Conservation (phyloP, 306 rosid species). For the Sphenostylis stenocarpa region DNA sequence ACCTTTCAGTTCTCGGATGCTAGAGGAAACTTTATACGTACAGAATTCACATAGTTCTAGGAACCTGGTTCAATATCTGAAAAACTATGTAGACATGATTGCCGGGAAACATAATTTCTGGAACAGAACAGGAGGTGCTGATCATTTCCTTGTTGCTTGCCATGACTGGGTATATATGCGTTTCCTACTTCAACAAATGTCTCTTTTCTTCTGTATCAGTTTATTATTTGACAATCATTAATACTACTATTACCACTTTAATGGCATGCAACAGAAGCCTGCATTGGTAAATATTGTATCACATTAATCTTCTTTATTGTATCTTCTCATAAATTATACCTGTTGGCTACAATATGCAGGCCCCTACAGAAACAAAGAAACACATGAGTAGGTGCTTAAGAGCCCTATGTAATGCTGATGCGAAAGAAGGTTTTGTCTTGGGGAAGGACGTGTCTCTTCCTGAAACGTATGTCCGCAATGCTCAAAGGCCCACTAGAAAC, state of each 20-base stretch:
- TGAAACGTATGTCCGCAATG: constrained; percentile 55
- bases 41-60: constrained; percentile 56
- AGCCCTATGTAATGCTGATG: constrained; percentile 88
- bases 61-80: constrained; percentile 59
- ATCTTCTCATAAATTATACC: constrained; percentile 18
- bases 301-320: background rate
- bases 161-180: constrained; percentile 82
- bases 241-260: background rate
- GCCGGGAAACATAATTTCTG: constrained; percentile 61
- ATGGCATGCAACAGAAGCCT: background rate
- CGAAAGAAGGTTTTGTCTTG: constrained; percentile 72
- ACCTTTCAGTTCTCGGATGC: constrained; percentile 86
- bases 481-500: constrained; percentile 51
- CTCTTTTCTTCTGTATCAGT: constrained; percentile 5
- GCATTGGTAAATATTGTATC: background rate
- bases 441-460: constrained; percentile 94
- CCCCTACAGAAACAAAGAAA: constrained; percentile 67
- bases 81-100: constrained; percentile 60
- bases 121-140: constrained; percentile 95
- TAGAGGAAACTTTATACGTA: constrained; percentile 71
- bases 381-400: constrained; percentile 66
- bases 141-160: constrained; percentile 96
- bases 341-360: constrained; percentile 57
- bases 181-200: constrained; percentile 27
- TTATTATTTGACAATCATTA: background rate